Base-by-base conservation (phyloP, 768 basidiomycete genomes). In the Phaeotremella skinneri region DNA sequence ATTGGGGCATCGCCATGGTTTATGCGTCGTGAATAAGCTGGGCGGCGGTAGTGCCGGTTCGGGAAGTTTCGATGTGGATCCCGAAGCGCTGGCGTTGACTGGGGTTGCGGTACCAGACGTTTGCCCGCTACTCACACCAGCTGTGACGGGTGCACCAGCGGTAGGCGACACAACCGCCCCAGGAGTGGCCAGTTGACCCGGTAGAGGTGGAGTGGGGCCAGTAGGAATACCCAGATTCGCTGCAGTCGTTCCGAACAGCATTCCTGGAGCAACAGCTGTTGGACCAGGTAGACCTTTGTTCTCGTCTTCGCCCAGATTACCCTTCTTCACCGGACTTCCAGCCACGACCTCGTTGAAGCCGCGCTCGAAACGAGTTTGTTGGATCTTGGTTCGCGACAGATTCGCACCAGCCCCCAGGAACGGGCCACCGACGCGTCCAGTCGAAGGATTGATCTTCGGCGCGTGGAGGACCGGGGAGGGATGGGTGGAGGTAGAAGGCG, bases 1-100 rank as follows among this genome's bases (percentile, higher is more conserved):
- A 76, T 93, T 93, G 9, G 92, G 92, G 81, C 92, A 97, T 48
- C 85, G 61, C 72, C 74, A 79, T 7, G 76, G 78, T 53, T 69
- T 73, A 53, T 73, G 68, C 34, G 69, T 72, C 1, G 73, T 64
- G 60, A 76, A 76, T 25, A 72, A 55, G 50, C 70, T 72, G 13
- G 75, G 75, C 45, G 64, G 63, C 21, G 74, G 72, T 21, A 70
- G 55, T 29, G 61, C 56, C 30, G 63, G 49, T 29, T 69, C 68
- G 23, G 63, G 49, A 29, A 43, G 7, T 26, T 45, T 52, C 26
- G 41, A 52, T 16, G 48, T 32, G 25, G 58, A 37, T 49, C 52
- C 55, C 25, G 52, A 57, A 55, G 47, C 56, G 16, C 52, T 47
- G 32, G 58, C 56, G 34, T 14, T 37, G 30, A 39, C 55, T 3